phyloP scores from a whole-genome alignment of 2,329 filamentous ascomycete genomes.

The Aspergillus aculeatus region DNA sequence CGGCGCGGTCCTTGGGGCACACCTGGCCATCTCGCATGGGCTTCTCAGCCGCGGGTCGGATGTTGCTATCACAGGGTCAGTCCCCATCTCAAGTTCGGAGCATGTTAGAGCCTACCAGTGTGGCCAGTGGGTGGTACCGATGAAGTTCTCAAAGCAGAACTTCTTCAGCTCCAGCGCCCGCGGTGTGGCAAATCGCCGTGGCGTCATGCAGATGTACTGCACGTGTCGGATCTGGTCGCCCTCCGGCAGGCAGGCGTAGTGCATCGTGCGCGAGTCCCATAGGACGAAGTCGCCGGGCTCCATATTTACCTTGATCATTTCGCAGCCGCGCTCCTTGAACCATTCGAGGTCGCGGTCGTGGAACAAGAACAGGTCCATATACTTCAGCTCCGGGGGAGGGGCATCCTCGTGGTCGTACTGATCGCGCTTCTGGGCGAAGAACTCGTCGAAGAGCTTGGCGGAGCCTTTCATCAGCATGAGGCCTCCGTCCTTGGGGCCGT shows the following conservation, averaged over 20 bases:
- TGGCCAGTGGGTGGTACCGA: slow-evolving; percentile 21
- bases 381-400: slow-evolving; percentile 11
- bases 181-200: slow-evolving; percentile 7
- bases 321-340: slow-evolving; percentile 18
- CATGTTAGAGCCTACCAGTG: slow-evolving; percentile 5
- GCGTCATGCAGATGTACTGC: slow-evolving; percentile 17
- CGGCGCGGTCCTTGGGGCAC: slow-evolving; percentile 37
- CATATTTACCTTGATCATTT: slow-evolving; percentile 19
- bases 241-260: slow-evolving; percentile 15
- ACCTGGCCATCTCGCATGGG: slow-evolving; percentile 38
- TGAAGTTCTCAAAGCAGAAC: slow-evolving; percentile 13
- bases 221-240: slow-evolving; percentile 18
- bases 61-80: slow-evolving; percentile 30
- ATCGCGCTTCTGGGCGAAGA: slow-evolving; percentile 11
- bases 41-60: slow-evolving; percentile 33
- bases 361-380: slow-evolving; percentile 18
- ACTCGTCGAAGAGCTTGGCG: slow-evolving; percentile 15
- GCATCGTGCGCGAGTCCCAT: slow-evolving; percentile 22
- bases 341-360: slow-evolving; percentile 15
- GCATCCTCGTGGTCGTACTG: too few species aligned
- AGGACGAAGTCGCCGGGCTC: slow-evolving; percentile 21
- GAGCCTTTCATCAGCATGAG: slow-evolving; percentile 17
- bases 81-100: neutral
- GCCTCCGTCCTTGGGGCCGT: slow-evolving; percentile 20
- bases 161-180: slow-evolving; percentile 11